Conservation (phyloP, 495 filamentous ascomycete species). For the Hapsidospora chrysogenum region DNA sequence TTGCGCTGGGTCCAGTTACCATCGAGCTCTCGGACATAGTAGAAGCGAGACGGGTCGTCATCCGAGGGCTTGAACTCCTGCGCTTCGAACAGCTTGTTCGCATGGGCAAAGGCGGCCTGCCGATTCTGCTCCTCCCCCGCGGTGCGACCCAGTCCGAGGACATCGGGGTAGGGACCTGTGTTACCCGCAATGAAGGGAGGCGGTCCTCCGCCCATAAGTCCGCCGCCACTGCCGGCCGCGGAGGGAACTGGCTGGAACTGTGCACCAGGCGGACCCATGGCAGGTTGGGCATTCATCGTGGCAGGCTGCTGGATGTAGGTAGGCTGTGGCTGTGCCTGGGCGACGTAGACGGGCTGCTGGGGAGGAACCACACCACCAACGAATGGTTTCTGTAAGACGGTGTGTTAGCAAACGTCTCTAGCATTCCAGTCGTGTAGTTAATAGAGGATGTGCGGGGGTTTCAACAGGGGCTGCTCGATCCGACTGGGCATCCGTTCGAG, state of each 20-base stretch:
- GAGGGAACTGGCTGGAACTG: slow-evolving; percentile 1
- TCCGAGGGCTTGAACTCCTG: slow-evolving; percentile 36
- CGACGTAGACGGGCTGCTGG: slow-evolving; percentile 2
- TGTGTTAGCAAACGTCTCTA: slow-evolving; percentile 9
- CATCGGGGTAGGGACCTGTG: slow-evolving; percentile 11
- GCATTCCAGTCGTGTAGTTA: too few species aligned
- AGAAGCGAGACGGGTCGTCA: slow-evolving; percentile 31
- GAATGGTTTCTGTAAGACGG: slow-evolving; percentile 2
- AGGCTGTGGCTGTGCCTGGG: slow-evolving; percentile 5
- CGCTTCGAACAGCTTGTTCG: slow-evolving; percentile 22
- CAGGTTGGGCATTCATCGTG: too few species aligned
- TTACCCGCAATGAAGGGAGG: slow-evolving; percentile 5
- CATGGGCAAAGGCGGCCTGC: slow-evolving; percentile 19
- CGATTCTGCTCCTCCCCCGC: slow-evolving; percentile 18
- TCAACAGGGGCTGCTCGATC: too few species aligned
- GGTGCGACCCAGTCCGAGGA: slow-evolving; percentile 22
- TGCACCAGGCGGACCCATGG: too few species aligned
- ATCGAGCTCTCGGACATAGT: slow-evolving; percentile 31
- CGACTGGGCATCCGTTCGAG: too few species aligned
- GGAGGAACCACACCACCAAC: slow-evolving; percentile 1
- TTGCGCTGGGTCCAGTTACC: slow-evolving; percentile 26
- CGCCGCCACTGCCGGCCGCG: too few species aligned
- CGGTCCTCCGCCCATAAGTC: not conserved
- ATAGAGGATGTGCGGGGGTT: too few species aligned
- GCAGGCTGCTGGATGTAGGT: slow-evolving; percentile 7